Base-by-base conservation (phyloP, 805 yeast genomes). In the Saturnispora mendoncae region DNA sequence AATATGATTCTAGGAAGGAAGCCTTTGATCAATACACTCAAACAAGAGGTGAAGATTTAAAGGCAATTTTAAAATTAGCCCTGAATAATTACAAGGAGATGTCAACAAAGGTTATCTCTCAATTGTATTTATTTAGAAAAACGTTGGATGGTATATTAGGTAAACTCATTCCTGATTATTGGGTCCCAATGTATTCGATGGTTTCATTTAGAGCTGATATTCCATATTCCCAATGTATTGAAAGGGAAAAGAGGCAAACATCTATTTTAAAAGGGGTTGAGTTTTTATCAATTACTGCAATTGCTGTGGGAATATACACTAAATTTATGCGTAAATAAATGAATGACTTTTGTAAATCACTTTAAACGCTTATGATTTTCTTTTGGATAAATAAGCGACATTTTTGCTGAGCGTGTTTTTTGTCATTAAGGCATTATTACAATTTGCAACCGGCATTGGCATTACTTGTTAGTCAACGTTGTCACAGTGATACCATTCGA, bases 111-210 rank as follows among this genome's bases (percentile, higher is more conserved):
- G 96, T 87, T 17, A 72, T 76, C 4, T 75, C 80, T 12, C 60
- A 66, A 23, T 45, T 70, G 39, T 88, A 79, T 53, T 59, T 79
- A 41, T 48, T 82, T 43, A 68, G 90, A 37, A 87, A 86, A 56
- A 65, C 67, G 36, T 56, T 85, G 9, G 97, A 88, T 56, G 72
- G 73, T 38, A 46, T 74, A 4, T 61, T 88, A 41, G 80, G 86
- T 7, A 71, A 69, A 37, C 46, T 69, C 9, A 60, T 78, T 20
- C 78, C 78, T 43, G 79, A 76, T 15, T 60, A 57, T 28, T 84
- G 95, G 94, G 62, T 86, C 25, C 95, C 96, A 1, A 65, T 88
- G 52, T 88, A 88, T 60, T 79, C 95, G 8, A 87, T 88, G 97
- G 84, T 88, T 3, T 81, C 95, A 1, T 88, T 88, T 64, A 68